These are phyloP conservation scores for Meredithiella fracta DNA, from an alignment of 2,329 filamentous ascomycete genomes.

Conservation along the genomic window DNA sequence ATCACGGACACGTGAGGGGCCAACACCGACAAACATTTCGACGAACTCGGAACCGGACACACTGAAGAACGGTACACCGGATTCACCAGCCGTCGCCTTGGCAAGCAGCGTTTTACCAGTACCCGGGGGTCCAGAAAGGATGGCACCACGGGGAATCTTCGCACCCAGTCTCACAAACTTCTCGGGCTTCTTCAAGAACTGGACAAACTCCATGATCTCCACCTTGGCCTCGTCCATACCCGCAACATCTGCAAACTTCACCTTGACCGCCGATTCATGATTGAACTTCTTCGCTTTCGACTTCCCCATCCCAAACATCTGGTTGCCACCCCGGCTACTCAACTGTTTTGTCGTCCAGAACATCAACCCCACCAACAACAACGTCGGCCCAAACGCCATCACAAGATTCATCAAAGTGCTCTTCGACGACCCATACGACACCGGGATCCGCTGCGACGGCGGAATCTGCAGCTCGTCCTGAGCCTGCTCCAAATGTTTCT, in stretches of 20 bases:
- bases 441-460: conserved; percentile 72
- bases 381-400: conserved; percentile 65
- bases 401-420: conserved; percentile 53
- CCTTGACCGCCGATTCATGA: conserved; percentile 88
- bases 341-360: conserved; percentile 66
- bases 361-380: conserved; percentile 70
- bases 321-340: conserved; percentile 49
- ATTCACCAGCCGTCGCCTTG: conserved; percentile 95
- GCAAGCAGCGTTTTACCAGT: conserved; percentile 96
- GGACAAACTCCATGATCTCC: conserved; percentile 99
- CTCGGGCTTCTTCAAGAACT: conserved; percentile 85
- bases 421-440: conserved; percentile 65
- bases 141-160: conserved; percentile 93
- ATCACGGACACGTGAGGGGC: conserved; percentile 86
- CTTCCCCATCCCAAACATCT: conserved; percentile 91
- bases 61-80: conserved; percentile 91
- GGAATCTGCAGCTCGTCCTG: conserved; percentile 81
- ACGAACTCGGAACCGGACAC: conserved; percentile 98
- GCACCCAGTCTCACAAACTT: conserved; percentile 87
- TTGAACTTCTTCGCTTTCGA: conserved; percentile 96
- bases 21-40: conserved; percentile 99
- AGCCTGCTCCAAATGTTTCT: conserved; percentile 71
- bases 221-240: conserved; percentile 96
- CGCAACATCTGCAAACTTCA: conserved; percentile 92
- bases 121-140: conserved; percentile 91